Conservation (phyloP, 179 eudicot species). For the Actinidia chinensis region DNA sequence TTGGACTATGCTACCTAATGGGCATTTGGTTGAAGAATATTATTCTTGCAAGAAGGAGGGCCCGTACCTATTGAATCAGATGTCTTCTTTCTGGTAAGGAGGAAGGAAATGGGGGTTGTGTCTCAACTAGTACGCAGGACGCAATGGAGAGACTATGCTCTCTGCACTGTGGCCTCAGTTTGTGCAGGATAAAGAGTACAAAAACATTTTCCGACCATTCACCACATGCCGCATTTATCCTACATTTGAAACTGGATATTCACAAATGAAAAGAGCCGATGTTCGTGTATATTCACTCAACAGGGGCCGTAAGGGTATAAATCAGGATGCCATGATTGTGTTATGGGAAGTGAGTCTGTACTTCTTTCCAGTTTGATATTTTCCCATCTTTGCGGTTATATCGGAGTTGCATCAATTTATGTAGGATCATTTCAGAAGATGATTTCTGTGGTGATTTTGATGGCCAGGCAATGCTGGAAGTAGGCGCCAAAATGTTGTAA, state of each 20-base stretch:
- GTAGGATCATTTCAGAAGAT: conserved; percentile 70
- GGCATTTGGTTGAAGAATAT: conserved; percentile 12
- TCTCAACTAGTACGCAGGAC: conserved; percentile 69
- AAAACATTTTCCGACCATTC: conserved; percentile 65
- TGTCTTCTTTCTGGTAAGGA: conserved; percentile 28
- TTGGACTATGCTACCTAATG: conserved; percentile 17
- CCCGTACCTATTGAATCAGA: background rate
- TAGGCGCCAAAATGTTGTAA: no score
- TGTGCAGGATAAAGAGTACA: conserved; percentile 52
- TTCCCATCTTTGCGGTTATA: background rate
- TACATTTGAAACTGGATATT: conserved; percentile 75
- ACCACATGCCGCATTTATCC: conserved; percentile 65
- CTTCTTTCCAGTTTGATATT: conserved; percentile 1
- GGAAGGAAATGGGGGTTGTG: conserved; percentile 88
- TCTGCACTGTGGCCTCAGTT: conserved; percentile 47
- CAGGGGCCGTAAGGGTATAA: conserved; percentile 97
- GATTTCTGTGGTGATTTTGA: conserved; percentile 93
- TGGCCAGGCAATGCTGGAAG: conserved; percentile 71
- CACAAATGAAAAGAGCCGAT: conserved; percentile 73
- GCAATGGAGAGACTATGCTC: conserved; percentile 60
- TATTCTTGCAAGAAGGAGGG: conserved; percentile 18
- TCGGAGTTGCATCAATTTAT: conserved; percentile 15
- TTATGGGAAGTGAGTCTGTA: conserved; percentile 85
- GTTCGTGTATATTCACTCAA: conserved; percentile 88
- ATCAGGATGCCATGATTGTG: conserved; percentile 98